A percentile compares a stretch with the other conserved stretches of the same genome.
Conservation (phyloP, 768 basidiomycete species). For the Kockovaella imperatae region DNA sequence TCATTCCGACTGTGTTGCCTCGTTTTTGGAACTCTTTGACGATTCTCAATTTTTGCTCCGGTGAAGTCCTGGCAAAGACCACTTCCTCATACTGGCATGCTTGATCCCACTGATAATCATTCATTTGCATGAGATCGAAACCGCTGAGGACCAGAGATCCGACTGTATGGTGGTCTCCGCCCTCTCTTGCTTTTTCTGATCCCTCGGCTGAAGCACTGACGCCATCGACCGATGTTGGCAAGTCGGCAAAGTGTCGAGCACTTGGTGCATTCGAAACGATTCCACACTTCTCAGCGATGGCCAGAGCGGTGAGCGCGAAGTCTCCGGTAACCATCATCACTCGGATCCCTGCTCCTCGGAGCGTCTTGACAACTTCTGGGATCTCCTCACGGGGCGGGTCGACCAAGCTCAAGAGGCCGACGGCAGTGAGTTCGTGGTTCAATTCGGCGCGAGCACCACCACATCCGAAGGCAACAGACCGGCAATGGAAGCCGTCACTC, state of each 20-base stretch:
- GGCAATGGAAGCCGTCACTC: constrained; percentile 57
- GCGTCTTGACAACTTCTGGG: constrained; percentile 43
- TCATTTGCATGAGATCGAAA: constrained; percentile 42
- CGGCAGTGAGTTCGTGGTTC: constrained; percentile 51
- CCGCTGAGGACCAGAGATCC: constrained; percentile 42
- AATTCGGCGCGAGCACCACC: constrained; percentile 41
- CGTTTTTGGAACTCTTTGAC: constrained; percentile 55
- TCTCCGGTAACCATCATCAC: constrained; percentile 60
- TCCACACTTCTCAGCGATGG: constrained; percentile 60
- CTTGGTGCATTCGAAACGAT: constrained; percentile 49
- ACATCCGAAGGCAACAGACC: constrained; percentile 43
- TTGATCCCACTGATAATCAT: constrained; percentile 43
- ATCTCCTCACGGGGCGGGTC: constrained; percentile 58
- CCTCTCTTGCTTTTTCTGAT: constrained; percentile 45
- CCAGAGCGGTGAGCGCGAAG: constrained; percentile 53
- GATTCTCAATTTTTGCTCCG: constrained; percentile 60
- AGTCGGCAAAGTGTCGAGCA: constrained; percentile 47
- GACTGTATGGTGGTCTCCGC: constrained; percentile 41
- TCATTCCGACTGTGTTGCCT: constrained; percentile 56
- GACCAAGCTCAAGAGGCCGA: constrained; percentile 57
- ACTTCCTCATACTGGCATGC: constrained; percentile 44
- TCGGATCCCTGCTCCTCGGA: constrained; percentile 55
- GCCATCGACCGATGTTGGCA: constrained; percentile 39
- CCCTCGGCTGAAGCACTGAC: no score
- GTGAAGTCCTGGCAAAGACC: constrained; percentile 59